Evolutionary conservation across 306 rosid species (phyloP).

Genomic region (Datisca glomerata): DNA sequence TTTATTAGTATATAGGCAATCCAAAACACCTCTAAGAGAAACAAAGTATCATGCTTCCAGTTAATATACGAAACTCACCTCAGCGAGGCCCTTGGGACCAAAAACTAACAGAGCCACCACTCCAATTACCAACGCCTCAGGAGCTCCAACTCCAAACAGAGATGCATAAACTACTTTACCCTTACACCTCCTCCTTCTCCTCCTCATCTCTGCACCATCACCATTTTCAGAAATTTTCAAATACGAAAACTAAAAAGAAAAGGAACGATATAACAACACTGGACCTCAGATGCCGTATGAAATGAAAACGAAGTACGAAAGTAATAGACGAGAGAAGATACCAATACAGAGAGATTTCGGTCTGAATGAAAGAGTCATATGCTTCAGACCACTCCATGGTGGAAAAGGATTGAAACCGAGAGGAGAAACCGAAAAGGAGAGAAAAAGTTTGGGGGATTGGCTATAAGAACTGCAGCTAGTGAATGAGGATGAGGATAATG

Average conservation of each 20-base stretch:
- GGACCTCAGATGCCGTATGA: not conserved
- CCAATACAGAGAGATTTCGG: constrained; percentile 31
- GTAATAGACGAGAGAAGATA: constrained; percentile 11
- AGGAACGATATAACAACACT: not conserved
- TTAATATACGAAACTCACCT: constrained; percentile 42
- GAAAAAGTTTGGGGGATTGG: constrained; percentile 24
- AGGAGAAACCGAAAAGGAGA: constrained; percentile 27
- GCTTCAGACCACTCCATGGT: constrained; percentile 85
- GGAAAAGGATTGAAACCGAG: constrained; percentile 40
- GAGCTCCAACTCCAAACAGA: constrained; percentile 98
- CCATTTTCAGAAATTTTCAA: not conserved
- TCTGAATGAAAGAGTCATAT: constrained; percentile 41
- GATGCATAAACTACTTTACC: constrained; percentile 78
- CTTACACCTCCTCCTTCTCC: constrained; percentile 41
- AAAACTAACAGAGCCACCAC: constrained; percentile 96
- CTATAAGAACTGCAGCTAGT: constrained; percentile 11
- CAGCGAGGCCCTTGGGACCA: constrained; percentile 99
- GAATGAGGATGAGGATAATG: constrained; percentile 22
- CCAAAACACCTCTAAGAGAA: too few relatives aligned
- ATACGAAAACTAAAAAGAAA: not conserved
- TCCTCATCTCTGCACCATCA: constrained; percentile 44
- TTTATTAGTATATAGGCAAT: too few relatives aligned
- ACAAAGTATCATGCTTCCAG: too few relatives aligned
- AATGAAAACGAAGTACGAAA: not conserved
- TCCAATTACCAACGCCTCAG: constrained; percentile 96